Base-by-base conservation (phyloP, 192 early-diverging fungal genomes). In the Geranomyces variabilis region DNA sequence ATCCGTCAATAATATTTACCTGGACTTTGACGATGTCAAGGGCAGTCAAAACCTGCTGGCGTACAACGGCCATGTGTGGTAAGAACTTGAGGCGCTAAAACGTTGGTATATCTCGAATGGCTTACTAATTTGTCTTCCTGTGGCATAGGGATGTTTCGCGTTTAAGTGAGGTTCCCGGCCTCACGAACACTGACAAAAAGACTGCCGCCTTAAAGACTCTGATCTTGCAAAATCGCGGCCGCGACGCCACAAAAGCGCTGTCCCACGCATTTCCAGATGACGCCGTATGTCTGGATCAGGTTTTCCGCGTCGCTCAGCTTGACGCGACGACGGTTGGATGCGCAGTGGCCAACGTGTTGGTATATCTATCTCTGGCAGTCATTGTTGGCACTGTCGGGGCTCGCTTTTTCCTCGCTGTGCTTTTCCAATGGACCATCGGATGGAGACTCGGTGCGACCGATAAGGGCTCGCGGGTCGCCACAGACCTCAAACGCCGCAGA, bases 281-380 rank as follows among this genome's bases (percentile, higher is more conserved):
- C 46, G 92, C 85, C 53, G 81, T 87, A 48, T 96, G 94, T 70
- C 78, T 95, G 71, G 76, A 83, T 14, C 93, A 95, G 24, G 83
- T 91, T 53, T 87, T 93, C 83, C 85, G 89, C 63, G 89, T 94
- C 29, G 95, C 93, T 0, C 85, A 84, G 1, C 77, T 97, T 56
- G 94, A 97, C 73, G 80, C 88, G 22, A 85, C 85, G 45, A 87
- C 89, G 3, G 76, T 91, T 31, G 94, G 94, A 0, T 97, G 95
- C 78, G 89, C 94, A 44, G 82, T 91, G 2, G 88, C 92, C 0
- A 87, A 91, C 58, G 89, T 96, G 47, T 81, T 92, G 8, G 79
- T 94, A 19, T 95, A 91, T 62, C 82, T 92, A 9, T 93, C 93
- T 30, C 81, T 95, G 55, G 63, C 66, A 6, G 47, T 84, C 72